Evolutionary conservation across 106 monocot genomes (phyloP).

Genomic region (Allium sativum): DNA sequence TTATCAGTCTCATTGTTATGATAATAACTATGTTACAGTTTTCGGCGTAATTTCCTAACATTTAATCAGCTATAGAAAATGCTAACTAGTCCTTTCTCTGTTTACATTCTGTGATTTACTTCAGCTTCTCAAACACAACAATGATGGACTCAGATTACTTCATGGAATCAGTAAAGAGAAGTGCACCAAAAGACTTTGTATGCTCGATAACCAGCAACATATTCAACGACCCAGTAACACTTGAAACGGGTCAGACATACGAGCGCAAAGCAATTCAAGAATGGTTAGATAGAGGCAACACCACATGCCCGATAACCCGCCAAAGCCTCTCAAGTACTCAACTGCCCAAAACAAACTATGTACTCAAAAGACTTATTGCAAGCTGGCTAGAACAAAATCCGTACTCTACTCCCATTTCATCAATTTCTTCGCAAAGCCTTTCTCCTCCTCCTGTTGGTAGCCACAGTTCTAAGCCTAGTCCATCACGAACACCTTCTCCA

Average conservation of each 20-base stretch:
- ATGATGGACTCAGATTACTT: slow-evolving; percentile 23
- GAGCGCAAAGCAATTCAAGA: slow-evolving; percentile 50
- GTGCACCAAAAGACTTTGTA: slow-evolving; percentile 52
- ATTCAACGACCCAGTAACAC: slow-evolving; percentile 50
- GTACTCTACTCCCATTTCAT: slow-evolving; percentile 4
- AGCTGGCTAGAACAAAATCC: slow-evolving; percentile 38
- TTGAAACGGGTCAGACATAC: slow-evolving; percentile 58
- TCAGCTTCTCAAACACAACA: slow-evolving; percentile 16
- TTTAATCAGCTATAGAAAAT: too few species aligned
- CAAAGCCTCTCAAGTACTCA: slow-evolving; percentile 35
- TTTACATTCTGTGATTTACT: background rate
- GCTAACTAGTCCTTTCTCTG: background rate
- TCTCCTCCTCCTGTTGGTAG: slow-evolving; percentile 8
- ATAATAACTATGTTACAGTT: slow-evolving; percentile 6
- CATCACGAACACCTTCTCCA: slow-evolving; percentile 24
- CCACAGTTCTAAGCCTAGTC: background rate
- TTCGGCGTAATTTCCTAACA: background rate
- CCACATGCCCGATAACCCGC: slow-evolving; percentile 55
- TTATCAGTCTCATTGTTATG: background rate
- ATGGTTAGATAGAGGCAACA: slow-evolving; percentile 46
- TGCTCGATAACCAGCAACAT: slow-evolving; percentile 54
- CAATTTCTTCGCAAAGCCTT: slow-evolving; percentile 1
- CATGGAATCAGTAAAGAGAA: slow-evolving; percentile 8
- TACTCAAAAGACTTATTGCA: slow-evolving; percentile 46
- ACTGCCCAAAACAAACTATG: slow-evolving; percentile 53